phyloP scores from a whole-genome alignment of 352 stramenopile species.

The Phytophthora idaei region DNA sequence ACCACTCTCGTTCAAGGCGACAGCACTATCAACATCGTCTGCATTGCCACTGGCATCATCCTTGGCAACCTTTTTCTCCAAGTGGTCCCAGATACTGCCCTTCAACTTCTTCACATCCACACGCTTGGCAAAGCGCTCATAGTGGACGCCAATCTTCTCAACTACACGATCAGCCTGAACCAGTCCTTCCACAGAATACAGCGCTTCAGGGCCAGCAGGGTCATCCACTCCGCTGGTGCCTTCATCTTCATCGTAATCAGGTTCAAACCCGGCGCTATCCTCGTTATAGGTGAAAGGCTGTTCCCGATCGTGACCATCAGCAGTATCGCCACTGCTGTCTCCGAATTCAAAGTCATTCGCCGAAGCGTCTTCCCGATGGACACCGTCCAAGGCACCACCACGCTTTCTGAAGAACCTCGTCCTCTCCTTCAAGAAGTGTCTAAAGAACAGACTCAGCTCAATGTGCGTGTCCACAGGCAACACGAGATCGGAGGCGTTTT shows the following conservation, averaged over 20 bases:
- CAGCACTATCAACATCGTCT: constrained; percentile 1
- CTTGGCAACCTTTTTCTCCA: constrained; percentile 53
- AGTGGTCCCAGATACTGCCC: constrained; percentile 92
- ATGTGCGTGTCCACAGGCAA: constrained; percentile 82
- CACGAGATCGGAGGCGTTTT: constrained; percentile 70
- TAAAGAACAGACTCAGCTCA: constrained; percentile 70
- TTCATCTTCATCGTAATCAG: constrained; percentile 49
- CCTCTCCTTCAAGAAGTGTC: constrained; percentile 80
- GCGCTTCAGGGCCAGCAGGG: constrained; percentile 25
- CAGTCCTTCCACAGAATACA: constrained; percentile 63
- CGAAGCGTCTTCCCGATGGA: constrained; percentile 16
- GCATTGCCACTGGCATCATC: constrained; percentile 9
- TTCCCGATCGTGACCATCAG: constrained; percentile 24
- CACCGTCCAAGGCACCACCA: constrained; percentile 12
- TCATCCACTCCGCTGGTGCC: constrained; percentile 34
- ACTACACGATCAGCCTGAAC: constrained; percentile 92
- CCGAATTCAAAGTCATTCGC: constrained; percentile 24
- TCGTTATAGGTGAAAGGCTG: constrained; percentile 48
- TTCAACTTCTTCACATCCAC: constrained; percentile 98
- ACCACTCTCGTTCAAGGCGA: constrained; percentile 38
- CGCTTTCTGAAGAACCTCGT: constrained; percentile 65
- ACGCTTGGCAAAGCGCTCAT: constrained; percentile 95
- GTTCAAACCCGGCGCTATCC: constrained; percentile 46
- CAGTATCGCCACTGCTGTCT: constrained; percentile 21
- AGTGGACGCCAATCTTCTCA: constrained; percentile 94